Evolutionary conservation across 148 eudicot species (phyloP).

Genomic region (Chenopodium quinoa): DNA sequence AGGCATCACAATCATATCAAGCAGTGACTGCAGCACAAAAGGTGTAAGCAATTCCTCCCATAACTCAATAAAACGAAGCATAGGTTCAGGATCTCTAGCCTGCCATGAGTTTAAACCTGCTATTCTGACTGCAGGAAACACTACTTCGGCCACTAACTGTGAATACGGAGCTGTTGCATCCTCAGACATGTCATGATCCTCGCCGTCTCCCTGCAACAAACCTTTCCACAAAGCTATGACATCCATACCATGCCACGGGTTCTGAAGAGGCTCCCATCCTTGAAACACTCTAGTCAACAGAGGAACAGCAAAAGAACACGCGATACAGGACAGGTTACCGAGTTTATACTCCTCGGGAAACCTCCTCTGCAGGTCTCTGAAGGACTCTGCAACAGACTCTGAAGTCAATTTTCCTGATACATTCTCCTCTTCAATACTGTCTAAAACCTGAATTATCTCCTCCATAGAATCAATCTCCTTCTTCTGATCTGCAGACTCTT

Average conservation of each 20-base stretch:
- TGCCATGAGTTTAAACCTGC: slow-evolving; percentile 84
- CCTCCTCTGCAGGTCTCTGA: slow-evolving; percentile 49
- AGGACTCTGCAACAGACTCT: slow-evolving; percentile 54
- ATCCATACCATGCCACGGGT: slow-evolving; percentile 61
- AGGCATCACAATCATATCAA: slow-evolving; percentile 70
- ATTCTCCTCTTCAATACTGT: slow-evolving; percentile 43
- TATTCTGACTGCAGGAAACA: slow-evolving; percentile 89
- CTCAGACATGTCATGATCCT: slow-evolving; percentile 44
- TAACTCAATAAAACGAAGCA: slow-evolving; percentile 65
- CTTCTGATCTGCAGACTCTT: slow-evolving; percentile 48
- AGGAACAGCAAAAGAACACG: slow-evolving; percentile 76
- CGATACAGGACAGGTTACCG: slow-evolving; percentile 63
- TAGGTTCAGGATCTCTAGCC: slow-evolving; percentile 86
- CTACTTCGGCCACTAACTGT: slow-evolving; percentile 76
- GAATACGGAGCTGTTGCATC: slow-evolving; percentile 54
- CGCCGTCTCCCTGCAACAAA: slow-evolving; percentile 56
- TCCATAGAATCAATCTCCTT: slow-evolving; percentile 59
- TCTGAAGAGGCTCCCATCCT: slow-evolving; percentile 84
- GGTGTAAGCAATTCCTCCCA: slow-evolving; percentile 80
- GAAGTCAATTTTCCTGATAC: slow-evolving; percentile 52
- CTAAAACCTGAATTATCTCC: slow-evolving; percentile 47
- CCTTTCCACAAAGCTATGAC: slow-evolving; percentile 58
- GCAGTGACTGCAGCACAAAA: slow-evolving; percentile 52
- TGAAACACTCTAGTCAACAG: slow-evolving; percentile 71
- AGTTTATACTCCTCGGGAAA: slow-evolving; percentile 66